Evolutionary conservation across 2,329 filamentous ascomycete genomes (phyloP), one percentile per base, ranked within the genome.

Genomic region (Teratosphaeria viscida): DNA sequence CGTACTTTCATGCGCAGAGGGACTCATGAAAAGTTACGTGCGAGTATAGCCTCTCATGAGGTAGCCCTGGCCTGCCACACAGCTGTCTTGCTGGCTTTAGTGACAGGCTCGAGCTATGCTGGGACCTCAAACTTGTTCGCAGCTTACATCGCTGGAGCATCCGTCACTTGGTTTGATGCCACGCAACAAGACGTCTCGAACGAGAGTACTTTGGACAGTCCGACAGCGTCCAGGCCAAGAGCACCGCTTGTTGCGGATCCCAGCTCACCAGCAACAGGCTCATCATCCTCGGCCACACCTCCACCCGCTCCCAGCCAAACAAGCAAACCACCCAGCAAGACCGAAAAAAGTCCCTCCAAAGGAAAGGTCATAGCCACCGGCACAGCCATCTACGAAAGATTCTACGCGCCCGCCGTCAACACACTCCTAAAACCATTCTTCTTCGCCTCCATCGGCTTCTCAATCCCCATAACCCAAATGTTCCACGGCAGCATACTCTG

Each of bases 361-460:
- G 16, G 16, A 19, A 1, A 49, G 10, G 27, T 5, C 11, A 32
- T 23, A 19, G 4, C 19, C 5, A 34, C 58, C 10, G 65, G 61
- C 3, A 59, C n/a, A n/a, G 55, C 57, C 16, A 68, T 80, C 6
- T 83, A 79, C 60, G 70, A 77, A 34, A 68, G 64, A n/a, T 81
- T 79, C 66, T 82, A 78, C 65, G 68, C 72, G 8, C 68, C 74
- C 26, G 70, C 76, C 0, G 73, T 80, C 0, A 69, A 81, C 2
- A 75, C 75, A 8, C 76, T 91, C 0, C 70, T 92, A 0, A 83
- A 83, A 56, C 87, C 88, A 0, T 80, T 90, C 60, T 91, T 92
- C 73, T 92, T 92, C 67, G 87, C 81, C 2, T 84, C 81, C 0
- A 87, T 92, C 39, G 89, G 89, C 0, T 92, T 92, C 68, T 86